These are phyloP conservation scores for Cenchrus fungigraminus DNA, from an alignment of 176 grass and related monocot genomes.

Conservation along the genomic window DNA sequence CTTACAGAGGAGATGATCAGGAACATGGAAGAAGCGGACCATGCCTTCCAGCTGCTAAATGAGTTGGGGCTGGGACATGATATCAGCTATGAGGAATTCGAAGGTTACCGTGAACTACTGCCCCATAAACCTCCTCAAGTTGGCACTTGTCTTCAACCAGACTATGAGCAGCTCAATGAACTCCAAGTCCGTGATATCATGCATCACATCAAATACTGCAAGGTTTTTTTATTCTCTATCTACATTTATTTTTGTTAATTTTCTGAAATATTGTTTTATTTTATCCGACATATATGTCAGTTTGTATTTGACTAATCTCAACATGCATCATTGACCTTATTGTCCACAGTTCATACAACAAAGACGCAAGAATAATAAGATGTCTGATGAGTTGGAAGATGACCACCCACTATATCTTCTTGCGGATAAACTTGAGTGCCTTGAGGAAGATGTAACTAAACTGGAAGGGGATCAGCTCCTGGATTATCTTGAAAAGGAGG, in stretches of 20 bases:
- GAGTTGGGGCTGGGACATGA: not conserved
- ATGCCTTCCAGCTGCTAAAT: not conserved
- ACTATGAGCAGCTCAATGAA: not conserved
- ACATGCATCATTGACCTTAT: not conserved
- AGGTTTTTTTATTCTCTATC: not conserved
- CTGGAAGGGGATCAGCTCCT: not conserved
- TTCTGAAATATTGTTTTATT: not conserved
- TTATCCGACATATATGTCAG: not conserved
- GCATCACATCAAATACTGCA: conserved; percentile 19
- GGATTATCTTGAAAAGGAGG: not conserved
- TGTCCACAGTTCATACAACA: not conserved
- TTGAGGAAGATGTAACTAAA: not conserved
- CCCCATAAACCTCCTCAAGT: not conserved
- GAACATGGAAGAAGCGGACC: not conserved
- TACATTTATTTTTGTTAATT: not conserved
- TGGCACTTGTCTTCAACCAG: not conserved
- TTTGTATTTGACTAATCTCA: not conserved
- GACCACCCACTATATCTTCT: not conserved
- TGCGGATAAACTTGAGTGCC: not conserved
- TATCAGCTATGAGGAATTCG: not conserved
- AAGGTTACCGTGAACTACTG: not conserved
- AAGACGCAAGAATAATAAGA: not conserved
- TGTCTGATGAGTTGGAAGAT: not conserved
- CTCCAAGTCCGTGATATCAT: not conserved
- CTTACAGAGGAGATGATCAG: not conserved